Evolutionary conservation across 306 rosid species (phyloP).

Genomic region (Rosa lucieae): DNA sequence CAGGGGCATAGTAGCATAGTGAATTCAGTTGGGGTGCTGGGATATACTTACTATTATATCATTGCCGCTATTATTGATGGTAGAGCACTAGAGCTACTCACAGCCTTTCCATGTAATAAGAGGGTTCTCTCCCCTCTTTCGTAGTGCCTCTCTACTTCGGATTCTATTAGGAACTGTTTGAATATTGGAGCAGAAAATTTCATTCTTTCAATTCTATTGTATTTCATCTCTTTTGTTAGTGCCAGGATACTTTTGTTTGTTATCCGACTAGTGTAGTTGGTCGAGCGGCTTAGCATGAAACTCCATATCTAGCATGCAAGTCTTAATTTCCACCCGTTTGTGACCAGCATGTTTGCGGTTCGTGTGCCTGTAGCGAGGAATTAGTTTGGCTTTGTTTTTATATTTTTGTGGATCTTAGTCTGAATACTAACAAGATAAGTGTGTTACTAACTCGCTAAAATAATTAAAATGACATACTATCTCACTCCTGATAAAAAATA

Average conservation of each 20-base stretch:
- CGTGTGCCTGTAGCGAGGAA: no score
- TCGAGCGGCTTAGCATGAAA: no score
- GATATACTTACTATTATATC: conserved; percentile 20
- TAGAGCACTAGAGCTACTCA: conserved; percentile 35
- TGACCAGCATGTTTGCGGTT: no score
- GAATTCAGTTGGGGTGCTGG: conserved; percentile 32
- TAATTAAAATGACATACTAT: no score
- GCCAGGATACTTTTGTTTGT: conserved; percentile 3
- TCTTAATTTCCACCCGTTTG: no score
- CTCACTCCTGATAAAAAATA: no score
- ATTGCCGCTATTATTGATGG: conserved; percentile 36
- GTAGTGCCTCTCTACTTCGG: conserved; percentile 32
- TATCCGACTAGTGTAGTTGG: no score
- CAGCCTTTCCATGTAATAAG: conserved; percentile 32
- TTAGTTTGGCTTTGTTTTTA: no score
- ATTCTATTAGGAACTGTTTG: conserved; percentile 23
- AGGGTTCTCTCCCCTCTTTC: conserved; percentile 44
- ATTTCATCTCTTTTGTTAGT: neutral
- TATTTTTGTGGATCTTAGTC: no score
- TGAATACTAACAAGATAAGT: no score
- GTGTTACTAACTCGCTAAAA: no score
- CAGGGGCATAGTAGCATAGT: conserved; percentile 31
- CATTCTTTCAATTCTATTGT: conserved; percentile 43
- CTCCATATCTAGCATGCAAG: no score
- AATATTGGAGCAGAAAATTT: conserved; percentile 32